A percentile compares a stretch with the other conserved stretches of the same genome.
phyloP scores from a whole-genome alignment of 2,329 filamentous ascomycete genomes.

The Aspergillus ochraceoroseus region DNA sequence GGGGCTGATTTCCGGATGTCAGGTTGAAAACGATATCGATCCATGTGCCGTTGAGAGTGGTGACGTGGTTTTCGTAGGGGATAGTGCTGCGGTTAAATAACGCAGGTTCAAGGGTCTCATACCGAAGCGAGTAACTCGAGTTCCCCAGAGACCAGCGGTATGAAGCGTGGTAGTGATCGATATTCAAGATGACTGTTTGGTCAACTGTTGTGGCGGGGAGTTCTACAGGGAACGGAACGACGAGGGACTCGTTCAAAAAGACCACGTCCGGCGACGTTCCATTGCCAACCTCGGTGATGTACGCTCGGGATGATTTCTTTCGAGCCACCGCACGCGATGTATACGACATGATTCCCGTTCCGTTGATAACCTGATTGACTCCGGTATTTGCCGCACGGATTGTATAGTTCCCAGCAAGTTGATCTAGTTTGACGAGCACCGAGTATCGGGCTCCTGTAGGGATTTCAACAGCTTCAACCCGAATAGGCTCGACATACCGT shows the following conservation, averaged over 20 bases:
- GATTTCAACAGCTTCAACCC: constrained; percentile 36
- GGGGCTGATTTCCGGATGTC: constrained; percentile 45
- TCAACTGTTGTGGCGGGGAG: constrained; percentile 44
- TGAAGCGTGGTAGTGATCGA: constrained; percentile 20
- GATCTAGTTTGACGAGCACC: constrained; percentile 43
- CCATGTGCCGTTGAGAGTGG: constrained; percentile 49
- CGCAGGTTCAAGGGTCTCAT: constrained; percentile 24
- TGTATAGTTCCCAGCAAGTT: constrained; percentile 48
- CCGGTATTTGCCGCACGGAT: constrained; percentile 51
- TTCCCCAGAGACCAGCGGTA: constrained; percentile 29
- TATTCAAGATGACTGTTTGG: constrained; percentile 32
- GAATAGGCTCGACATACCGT: constrained; percentile 40
- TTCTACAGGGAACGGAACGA: constrained; percentile 49
- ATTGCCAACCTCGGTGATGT: constrained; percentile 49
- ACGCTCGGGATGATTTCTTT: constrained; percentile 35
- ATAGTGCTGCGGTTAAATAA: constrained; percentile 29
- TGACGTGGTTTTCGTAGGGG: constrained; percentile 18
- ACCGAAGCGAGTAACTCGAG: constrained; percentile 22
- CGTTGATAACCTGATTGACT: constrained; percentile 53
- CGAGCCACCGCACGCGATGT: constrained; percentile 24
- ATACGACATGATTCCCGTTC: constrained; percentile 48
- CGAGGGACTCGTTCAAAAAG: constrained; percentile 44
- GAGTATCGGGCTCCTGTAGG: constrained; percentile 41
- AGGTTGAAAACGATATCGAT: constrained; percentile 46
- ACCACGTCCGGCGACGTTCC: constrained; percentile 41